Base-by-base conservation (phyloP, 495 filamentous ascomycete species). In the Annulohypoxylon bovei region DNA sequence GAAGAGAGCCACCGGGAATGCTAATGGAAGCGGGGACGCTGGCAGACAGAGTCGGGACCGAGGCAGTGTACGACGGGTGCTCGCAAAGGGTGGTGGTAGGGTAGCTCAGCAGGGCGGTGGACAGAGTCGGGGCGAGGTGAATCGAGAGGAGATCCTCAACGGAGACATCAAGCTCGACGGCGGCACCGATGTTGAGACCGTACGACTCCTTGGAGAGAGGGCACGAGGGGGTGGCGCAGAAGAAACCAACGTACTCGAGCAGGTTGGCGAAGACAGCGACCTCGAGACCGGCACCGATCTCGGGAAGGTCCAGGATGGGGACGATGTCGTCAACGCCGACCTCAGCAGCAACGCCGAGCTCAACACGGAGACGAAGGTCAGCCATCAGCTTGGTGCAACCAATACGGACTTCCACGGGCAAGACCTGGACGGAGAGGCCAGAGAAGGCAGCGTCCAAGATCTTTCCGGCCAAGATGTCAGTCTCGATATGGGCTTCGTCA, bases 261-360 rank as follows among this genome's bases (percentile, higher is more conserved):
- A 83, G 70, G 59, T 83, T 79, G 57, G 76, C 79, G 60, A 76
- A 80, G 53, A 81, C 77, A 28, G 79, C 78, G 22, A 82, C 71
- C 61, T 79, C 77, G 6, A 81, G 75, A 66, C 78, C 76, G 32
- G 80, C 79, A 39, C 80, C 79, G 40, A 81, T 76, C n/a, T 68
- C 49, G 27, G 75, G 75, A 6, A 77, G 56, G 37, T 75, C 35
- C 6, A 76, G 68, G 40, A 74, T 74, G 30, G 72, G 75, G 30
- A 77, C 2, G 9, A 72, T 54, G 14, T 75, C 73, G 18, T 68
- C 70, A 54, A 75, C 6, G 16, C 75, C 75, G 14, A 77, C 18
- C 23, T 58, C 72, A 27, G 70, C 75, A 33, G 75, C 49, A 32
- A 75, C 63, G 14, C 52, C 72, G 5, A 77, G 70, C 27, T 77